Evolutionary conservation across 192 early-diverging fungal species (phyloP).

Genomic region (Gigaspora rosea): DNA sequence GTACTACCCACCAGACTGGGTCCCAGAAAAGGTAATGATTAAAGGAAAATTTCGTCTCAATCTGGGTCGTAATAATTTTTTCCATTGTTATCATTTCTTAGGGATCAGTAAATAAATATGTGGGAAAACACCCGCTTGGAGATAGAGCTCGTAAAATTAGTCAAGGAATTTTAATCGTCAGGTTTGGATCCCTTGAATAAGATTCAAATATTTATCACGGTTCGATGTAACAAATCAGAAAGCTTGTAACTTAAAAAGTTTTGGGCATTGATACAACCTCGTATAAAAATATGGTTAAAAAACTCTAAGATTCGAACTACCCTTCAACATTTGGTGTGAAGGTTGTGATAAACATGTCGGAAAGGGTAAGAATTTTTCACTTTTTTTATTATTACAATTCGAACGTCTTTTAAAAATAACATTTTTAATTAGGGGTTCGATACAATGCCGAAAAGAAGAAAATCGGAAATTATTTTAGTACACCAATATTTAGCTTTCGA

Average conservation of each 20-base stretch:
- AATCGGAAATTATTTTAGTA: constrained; percentile 83
- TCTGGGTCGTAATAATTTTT: background rate
- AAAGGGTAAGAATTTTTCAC: constrained; percentile 54
- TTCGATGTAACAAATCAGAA: background rate
- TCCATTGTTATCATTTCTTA: constrained; percentile 31
- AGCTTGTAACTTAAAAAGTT: background rate
- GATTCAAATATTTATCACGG: background rate
- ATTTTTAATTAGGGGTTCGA: constrained; percentile 65
- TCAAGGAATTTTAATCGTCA: constrained; percentile 85
- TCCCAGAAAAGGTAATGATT: constrained; percentile 71
- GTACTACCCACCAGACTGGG: constrained; percentile 90
- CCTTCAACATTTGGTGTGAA: constrained; percentile 88
- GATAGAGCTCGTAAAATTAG: constrained; percentile 86
- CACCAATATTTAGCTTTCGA: constrained; percentile 84
- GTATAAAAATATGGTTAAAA: background rate
- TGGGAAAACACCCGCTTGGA: constrained; percentile 87
- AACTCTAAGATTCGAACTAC: constrained; percentile 74
- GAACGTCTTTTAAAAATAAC: background rate
- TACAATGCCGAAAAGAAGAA: constrained; percentile 97
- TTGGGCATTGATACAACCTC: background rate
- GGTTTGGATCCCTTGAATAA: constrained; percentile 42
- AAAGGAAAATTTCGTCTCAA: background rate
- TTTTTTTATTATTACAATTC: background rate
- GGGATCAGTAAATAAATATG: constrained; percentile 84
- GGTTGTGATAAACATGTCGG: constrained; percentile 85